Conservation (phyloP, 768 basidiomycete genomes). For the Tylopilus intermedius region DNA sequence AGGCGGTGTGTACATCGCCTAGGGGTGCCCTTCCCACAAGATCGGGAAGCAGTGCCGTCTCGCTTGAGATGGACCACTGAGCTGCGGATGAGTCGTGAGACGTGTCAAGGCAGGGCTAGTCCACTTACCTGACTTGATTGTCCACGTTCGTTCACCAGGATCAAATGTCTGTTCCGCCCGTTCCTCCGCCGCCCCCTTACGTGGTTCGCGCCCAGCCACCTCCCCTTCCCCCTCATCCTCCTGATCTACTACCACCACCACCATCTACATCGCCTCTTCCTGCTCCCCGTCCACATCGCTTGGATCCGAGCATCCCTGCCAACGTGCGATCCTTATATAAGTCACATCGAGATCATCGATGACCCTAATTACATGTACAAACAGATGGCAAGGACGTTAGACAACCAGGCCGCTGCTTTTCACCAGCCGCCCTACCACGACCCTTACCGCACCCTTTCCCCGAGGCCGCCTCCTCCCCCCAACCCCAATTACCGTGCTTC, state of each 20-base stretch:
- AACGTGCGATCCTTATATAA: constrained; percentile 43
- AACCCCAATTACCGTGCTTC: too few species aligned
- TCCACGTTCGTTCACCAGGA: neutral
- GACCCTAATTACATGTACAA: constrained; percentile 25
- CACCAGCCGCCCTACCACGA: constrained; percentile 23
- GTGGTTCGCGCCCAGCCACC: constrained; percentile 32
- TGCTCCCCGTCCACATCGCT: constrained; percentile 61
- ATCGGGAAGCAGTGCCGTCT: too few species aligned
- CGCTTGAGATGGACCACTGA: too few species aligned
- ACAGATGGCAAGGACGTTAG: constrained; percentile 63
- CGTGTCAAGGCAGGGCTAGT: too few species aligned
- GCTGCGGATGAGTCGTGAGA: too few species aligned
- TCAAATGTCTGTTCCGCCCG: constrained; percentile 27
- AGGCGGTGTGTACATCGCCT: too few species aligned
- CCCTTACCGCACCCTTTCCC: constrained; percentile 19
- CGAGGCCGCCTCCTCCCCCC: constrained; percentile 12
- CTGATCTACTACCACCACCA: constrained; percentile 7
- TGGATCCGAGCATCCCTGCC: constrained; percentile 55
- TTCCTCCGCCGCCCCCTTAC: constrained; percentile 27
- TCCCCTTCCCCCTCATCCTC: constrained; percentile 45
- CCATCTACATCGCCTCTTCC: constrained; percentile 50
- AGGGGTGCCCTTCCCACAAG: too few species aligned
- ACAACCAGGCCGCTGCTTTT: constrained; percentile 37
- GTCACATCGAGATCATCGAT: neutral
- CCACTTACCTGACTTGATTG: too few species aligned